Evolutionary conservation across 2,329 filamentous ascomycete genomes (phyloP).

Genomic region (Albifimbria verrucaria): DNA sequence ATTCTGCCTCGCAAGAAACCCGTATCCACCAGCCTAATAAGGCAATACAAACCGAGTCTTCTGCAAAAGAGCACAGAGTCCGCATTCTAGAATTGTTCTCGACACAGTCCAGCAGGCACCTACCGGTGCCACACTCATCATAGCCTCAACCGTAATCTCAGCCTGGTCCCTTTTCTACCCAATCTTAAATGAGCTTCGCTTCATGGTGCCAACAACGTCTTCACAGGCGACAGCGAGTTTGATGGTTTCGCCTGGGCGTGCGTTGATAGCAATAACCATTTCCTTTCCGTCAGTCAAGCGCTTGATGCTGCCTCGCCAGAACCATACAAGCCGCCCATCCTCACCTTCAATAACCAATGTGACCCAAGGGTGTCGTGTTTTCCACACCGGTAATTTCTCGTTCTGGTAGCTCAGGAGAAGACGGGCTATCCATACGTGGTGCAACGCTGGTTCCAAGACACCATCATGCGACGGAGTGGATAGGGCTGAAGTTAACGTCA

Average conservation of each 20-base stretch:
- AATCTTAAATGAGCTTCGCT: slow-evolving; percentile 23
- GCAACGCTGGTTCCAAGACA: too few species aligned
- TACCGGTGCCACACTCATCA: not conserved
- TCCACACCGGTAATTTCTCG: slow-evolving; percentile 57
- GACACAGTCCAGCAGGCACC: too few species aligned
- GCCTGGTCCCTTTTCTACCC: not conserved
- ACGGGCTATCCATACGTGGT: slow-evolving; percentile 45
- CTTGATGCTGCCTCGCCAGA: slow-evolving; percentile 59
- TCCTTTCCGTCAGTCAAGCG: slow-evolving; percentile 60
- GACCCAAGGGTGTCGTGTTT: slow-evolving; percentile 61
- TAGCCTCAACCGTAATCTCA: not conserved
- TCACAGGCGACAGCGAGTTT: slow-evolving; percentile 79
- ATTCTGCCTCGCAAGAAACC: too few species aligned
- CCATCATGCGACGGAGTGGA: slow-evolving; percentile 11
- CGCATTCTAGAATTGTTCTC: too few species aligned
- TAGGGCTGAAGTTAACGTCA: not conserved
- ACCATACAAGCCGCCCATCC: slow-evolving; percentile 58
- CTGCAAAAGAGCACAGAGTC: too few species aligned
- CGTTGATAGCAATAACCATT: slow-evolving; percentile 51
- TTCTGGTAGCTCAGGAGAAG: slow-evolving; percentile 72
- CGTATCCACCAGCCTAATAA: too few species aligned
- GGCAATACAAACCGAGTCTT: too few species aligned
- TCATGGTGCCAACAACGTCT: slow-evolving; percentile 66
- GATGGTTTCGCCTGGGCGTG: slow-evolving; percentile 51
- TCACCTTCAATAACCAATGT: slow-evolving; percentile 69